Percentiles rank a stretch among this genome's conserved stretches.
Evolutionary conservation across 2,329 filamentous ascomycete species (phyloP).

Genomic region (Pyricularia sp.): DNA sequence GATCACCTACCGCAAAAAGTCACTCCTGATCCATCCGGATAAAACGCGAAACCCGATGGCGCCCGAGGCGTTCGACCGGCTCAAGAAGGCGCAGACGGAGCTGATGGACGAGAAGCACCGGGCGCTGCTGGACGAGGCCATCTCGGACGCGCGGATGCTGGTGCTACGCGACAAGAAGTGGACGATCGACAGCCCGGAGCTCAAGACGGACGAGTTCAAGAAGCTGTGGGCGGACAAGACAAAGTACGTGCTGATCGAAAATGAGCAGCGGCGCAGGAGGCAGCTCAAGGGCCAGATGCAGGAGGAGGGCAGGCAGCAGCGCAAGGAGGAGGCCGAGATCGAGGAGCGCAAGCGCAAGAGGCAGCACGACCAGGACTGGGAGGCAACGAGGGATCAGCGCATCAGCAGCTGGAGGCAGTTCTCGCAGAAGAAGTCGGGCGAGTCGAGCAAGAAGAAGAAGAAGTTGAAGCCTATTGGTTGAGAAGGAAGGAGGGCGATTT

Average conservation of each 20-base stretch:
- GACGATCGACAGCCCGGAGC: conserved; percentile 78
- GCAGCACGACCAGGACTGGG: conserved; percentile 92
- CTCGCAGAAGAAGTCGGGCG: conserved; percentile 59
- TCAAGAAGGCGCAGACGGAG: conserved; percentile 88
- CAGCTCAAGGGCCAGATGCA: conserved; percentile 93
- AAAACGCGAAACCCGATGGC: conserved; percentile 88
- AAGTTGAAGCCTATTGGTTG: conserved; percentile 57
- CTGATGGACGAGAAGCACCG: conserved; percentile 93
- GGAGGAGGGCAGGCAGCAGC: conserved; percentile 86
- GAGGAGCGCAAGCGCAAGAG: conserved; percentile 76
- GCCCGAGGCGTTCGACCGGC: conserved; percentile 89
- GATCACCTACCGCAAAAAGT: conserved; percentile 87
- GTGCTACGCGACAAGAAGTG: conserved; percentile 92
- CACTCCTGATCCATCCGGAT: conserved; percentile 97
- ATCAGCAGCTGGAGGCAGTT: conserved; percentile 94
- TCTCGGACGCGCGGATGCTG: conserved; percentile 90
- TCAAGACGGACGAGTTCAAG: conserved; percentile 75
- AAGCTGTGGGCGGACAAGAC: conserved; percentile 85
- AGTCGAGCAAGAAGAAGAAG: conserved; percentile 49
- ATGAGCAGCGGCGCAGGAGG: conserved; percentile 73
- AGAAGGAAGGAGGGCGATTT: conserved; percentile 9
- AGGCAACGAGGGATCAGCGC: conserved; percentile 79
- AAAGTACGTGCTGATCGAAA: conserved; percentile 82
- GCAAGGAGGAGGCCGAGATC: conserved; percentile 74
- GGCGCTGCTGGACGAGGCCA: conserved; percentile 79